A percentile compares a stretch with the other conserved stretches of the same genome.
These are phyloP conservation scores for Proteromonas lacertae DNA, from an alignment of 352 stramenopile species.

Conservation along the genomic window DNA sequence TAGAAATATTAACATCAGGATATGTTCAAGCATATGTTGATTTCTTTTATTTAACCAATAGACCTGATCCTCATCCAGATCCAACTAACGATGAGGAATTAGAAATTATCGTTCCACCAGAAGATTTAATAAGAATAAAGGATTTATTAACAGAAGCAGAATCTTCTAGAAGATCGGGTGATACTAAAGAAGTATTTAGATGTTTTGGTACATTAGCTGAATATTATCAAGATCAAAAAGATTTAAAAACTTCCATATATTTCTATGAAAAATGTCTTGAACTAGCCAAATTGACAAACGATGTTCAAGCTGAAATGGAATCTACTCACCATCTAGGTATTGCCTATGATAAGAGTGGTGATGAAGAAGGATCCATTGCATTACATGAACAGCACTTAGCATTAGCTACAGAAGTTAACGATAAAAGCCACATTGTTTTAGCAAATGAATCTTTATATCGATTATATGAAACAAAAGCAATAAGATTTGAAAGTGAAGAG, in stretches of 20 bases:
- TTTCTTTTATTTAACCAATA: conserved; percentile 61
- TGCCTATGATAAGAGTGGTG: conserved; percentile 27
- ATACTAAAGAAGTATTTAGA: conserved; percentile 33
- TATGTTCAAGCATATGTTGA: conserved; percentile 68
- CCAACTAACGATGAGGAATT: neutral
- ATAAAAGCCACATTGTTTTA: conserved; percentile 22
- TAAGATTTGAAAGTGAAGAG: conserved; percentile 9
- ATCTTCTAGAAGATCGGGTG: conserved; percentile 37
- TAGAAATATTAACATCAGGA: conserved; percentile 36
- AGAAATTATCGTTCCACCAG: conserved; percentile 6
- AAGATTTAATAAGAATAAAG: conserved; percentile 39
- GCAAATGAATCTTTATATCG: conserved; percentile 20
- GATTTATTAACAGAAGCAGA: conserved; percentile 43
- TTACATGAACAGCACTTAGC: conserved; percentile 34
- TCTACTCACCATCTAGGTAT: conserved; percentile 34
- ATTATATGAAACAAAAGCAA: conserved; percentile 27
- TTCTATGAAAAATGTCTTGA: conserved; percentile 66
- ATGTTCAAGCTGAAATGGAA: conserved; percentile 37
- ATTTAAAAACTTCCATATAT: conserved; percentile 48
- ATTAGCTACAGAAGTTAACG: conserved; percentile 26
- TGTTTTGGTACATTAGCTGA: conserved; percentile 29
- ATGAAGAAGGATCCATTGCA: conserved; percentile 25
- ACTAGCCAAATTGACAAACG: conserved; percentile 36
- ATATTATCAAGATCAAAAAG: conserved; percentile 15
- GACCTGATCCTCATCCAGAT: conserved; percentile 13